phyloP scores from a whole-genome alignment of 2,329 filamentous ascomycete genomes.

The Cercospora sp. region DNA sequence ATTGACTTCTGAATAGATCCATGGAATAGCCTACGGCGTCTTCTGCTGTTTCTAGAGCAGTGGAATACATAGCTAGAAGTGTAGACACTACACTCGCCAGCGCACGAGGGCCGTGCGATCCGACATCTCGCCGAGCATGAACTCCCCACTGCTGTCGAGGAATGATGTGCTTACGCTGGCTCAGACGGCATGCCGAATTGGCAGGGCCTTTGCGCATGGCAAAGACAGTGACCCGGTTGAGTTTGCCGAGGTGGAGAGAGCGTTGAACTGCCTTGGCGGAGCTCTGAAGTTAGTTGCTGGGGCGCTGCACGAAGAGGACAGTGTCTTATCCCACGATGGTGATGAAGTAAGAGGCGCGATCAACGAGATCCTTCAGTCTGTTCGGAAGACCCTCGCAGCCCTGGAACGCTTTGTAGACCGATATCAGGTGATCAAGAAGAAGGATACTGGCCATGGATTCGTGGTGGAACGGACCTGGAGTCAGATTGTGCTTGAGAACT shows the following conservation, averaged over 20 bases:
- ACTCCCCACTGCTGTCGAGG: slow-evolving; percentile 31
- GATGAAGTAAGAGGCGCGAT: slow-evolving; percentile 42
- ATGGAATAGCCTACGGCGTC: neutral
- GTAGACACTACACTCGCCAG: neutral
- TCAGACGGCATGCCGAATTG: slow-evolving; percentile 50
- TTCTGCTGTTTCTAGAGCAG: neutral
- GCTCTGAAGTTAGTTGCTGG: slow-evolving; percentile 50
- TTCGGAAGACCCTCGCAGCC: slow-evolving; percentile 45
- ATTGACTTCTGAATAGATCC: neutral
- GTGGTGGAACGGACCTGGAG: slow-evolving; percentile 49
- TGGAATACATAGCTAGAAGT: neutral
- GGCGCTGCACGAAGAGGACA: slow-evolving; percentile 42
- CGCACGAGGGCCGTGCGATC: neutral
- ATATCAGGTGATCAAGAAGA: slow-evolving; percentile 49
- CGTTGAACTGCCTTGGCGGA: slow-evolving; percentile 46
- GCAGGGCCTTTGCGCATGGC: slow-evolving; percentile 47
- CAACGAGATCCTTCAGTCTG: slow-evolving; percentile 44
- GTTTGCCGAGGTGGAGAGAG: slow-evolving; percentile 47
- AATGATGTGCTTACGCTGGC: slow-evolving; percentile 51
- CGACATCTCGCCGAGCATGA: slow-evolving; percentile 25
- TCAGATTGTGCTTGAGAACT: slow-evolving; percentile 45
- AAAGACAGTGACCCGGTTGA: slow-evolving; percentile 44
- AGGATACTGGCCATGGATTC: slow-evolving; percentile 43
- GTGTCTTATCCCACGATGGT: slow-evolving; percentile 41
- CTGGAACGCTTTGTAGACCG: slow-evolving; percentile 49